Evolutionary conservation across 768 basidiomycete species (phyloP).

Genomic region (Hericium erinaceus): DNA sequence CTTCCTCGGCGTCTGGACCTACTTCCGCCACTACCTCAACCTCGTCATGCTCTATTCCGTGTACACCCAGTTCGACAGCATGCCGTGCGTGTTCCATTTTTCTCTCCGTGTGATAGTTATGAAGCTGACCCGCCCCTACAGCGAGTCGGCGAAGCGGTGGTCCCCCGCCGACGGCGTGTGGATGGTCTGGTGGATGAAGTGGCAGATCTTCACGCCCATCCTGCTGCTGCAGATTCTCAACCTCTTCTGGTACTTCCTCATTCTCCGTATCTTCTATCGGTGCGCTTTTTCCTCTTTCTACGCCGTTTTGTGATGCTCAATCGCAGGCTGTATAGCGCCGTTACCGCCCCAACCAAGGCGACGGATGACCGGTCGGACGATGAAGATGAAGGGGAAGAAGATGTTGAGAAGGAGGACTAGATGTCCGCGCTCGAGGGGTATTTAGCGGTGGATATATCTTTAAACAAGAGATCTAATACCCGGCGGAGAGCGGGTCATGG

Average conservation of each 20-base stretch:
- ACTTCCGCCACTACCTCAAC: constrained; percentile 91
- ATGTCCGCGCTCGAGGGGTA: not conserved
- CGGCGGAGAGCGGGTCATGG: not conserved
- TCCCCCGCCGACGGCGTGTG: constrained; percentile 54
- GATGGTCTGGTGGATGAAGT: constrained; percentile 70
- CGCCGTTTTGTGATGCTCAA: not conserved
- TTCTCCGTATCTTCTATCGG: constrained; percentile 70
- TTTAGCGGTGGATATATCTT: no score
- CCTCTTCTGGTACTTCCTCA: constrained; percentile 88
- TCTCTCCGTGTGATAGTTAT: not conserved
- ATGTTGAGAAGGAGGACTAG: constrained; percentile 3
- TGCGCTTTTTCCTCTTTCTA: constrained; percentile 25
- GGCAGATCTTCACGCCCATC: constrained; percentile 72
- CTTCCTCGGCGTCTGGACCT: constrained; percentile 77
- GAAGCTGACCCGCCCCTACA: constrained; percentile 16
- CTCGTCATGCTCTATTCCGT: constrained; percentile 81
- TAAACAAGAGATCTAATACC: not conserved
- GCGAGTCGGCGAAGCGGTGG: constrained; percentile 49
- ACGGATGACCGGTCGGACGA: constrained; percentile 79
- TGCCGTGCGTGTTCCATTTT: constrained; percentile 47
- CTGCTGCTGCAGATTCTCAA: constrained; percentile 75
- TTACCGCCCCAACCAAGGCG: constrained; percentile 31
- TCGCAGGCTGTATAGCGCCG: constrained; percentile 32
- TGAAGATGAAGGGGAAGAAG: constrained; percentile 26
- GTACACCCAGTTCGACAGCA: constrained; percentile 64